Conservation (phyloP, 495 filamentous ascomycete genomes). For the Hypomontagnella monticulosa region DNA sequence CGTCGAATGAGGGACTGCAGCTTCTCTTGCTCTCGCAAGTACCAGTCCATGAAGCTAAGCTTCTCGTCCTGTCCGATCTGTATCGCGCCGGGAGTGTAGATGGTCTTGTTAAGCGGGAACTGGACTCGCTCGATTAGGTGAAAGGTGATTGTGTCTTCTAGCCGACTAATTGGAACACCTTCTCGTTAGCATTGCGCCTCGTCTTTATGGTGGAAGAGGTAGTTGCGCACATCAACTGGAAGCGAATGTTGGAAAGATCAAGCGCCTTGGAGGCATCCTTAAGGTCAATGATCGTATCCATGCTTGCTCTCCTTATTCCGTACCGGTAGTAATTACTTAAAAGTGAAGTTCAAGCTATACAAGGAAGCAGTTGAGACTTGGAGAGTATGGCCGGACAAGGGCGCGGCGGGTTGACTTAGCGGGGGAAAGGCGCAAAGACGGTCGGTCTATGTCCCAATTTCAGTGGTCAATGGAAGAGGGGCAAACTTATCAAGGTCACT, state of each 20-base stretch:
- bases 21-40: constrained; percentile 86
- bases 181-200: constrained; percentile 15
- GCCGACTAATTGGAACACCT: constrained; percentile 67
- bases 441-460: too few species aligned
- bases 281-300: constrained; percentile 93
- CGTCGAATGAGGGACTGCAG: constrained; percentile 94
- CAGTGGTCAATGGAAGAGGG: too few species aligned
- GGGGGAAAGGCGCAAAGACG: too few species aligned
- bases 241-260: constrained; percentile 91
- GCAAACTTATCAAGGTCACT: too few species aligned
- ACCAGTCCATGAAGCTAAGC: constrained; percentile 92
- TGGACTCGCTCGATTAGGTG: constrained; percentile 98
- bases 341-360: neutral
- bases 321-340: neutral
- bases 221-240: constrained; percentile 84
- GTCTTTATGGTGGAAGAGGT: neutral
- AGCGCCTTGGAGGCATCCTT: constrained; percentile 83
- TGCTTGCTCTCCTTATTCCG: constrained; percentile 45
- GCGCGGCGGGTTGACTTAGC: too few species aligned
- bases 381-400: too few species aligned
- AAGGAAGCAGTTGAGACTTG: too few species aligned
- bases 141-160: constrained; percentile 99
- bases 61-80: constrained; percentile 66
- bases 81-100: constrained; percentile 87
- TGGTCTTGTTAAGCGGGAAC: constrained; percentile 90